Evolutionary conservation across 2,329 filamentous ascomycete species (phyloP).

Genomic region (Alternaria sp.): DNA sequence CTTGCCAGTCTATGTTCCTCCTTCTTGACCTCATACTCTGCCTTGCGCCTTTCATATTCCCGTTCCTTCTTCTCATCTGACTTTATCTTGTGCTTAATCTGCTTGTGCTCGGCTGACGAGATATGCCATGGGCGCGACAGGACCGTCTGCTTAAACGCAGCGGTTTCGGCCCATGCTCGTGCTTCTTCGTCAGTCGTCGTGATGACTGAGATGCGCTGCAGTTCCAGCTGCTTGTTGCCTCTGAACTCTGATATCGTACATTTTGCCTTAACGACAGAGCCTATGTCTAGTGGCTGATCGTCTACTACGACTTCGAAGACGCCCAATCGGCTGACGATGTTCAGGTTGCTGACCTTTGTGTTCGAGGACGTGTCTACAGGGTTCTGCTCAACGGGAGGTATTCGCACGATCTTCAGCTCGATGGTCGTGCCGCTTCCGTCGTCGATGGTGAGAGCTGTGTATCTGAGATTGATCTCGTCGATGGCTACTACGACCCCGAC

Average conservation of each 20-base stretch:
- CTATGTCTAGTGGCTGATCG: slow-evolving; percentile 52
- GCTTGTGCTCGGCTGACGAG: slow-evolving; percentile 53
- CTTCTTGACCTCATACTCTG: slow-evolving; percentile 48
- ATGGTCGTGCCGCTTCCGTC: slow-evolving; percentile 68
- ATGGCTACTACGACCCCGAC: slow-evolving; percentile 58
- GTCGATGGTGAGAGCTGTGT: slow-evolving; percentile 64
- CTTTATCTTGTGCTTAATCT: slow-evolving; percentile 52
- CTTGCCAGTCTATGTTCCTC: slow-evolving; percentile 42
- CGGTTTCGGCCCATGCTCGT: slow-evolving; percentile 61
- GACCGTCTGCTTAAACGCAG: slow-evolving; percentile 59
- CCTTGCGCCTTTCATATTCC: slow-evolving; percentile 43
- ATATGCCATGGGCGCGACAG: slow-evolving; percentile 65
- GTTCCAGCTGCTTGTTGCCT: slow-evolving; percentile 60
- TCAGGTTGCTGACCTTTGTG: slow-evolving; percentile 51
- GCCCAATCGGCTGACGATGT: slow-evolving; percentile 48
- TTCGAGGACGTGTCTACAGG: slow-evolving; percentile 42
- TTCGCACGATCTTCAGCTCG: slow-evolving; percentile 62
- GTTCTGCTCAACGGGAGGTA: slow-evolving; percentile 36
- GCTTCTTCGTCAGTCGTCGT: slow-evolving; percentile 64
- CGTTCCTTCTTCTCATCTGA: slow-evolving; percentile 52
- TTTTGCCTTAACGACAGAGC: slow-evolving; percentile 65
- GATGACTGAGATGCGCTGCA: slow-evolving; percentile 62
- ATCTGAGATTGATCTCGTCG: slow-evolving; percentile 51
- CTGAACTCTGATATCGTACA: slow-evolving; percentile 64
- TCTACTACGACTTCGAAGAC: slow-evolving; percentile 54